phyloP scores from a whole-genome alignment of 306 rosid genomes.

The Cicer cuneatum region DNA sequence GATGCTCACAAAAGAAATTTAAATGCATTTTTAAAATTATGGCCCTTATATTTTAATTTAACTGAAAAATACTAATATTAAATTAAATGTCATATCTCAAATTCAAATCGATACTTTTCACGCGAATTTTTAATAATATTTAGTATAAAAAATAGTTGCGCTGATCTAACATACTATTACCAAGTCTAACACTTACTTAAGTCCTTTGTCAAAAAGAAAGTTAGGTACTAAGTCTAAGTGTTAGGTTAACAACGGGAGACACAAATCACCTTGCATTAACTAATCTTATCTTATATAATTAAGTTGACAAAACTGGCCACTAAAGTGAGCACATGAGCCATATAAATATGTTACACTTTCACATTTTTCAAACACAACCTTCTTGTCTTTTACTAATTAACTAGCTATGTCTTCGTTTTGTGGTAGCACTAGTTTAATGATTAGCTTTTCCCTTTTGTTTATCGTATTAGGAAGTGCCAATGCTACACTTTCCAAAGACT shows the following conservation, averaged over 20 bases:
- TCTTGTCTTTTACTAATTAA: neutral
- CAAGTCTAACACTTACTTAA: too few species aligned
- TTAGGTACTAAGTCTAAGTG: neutral
- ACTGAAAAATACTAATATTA: too few species aligned
- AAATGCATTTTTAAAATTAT: too few species aligned
- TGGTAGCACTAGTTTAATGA: slow-evolving; percentile 26
- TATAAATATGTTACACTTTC: slow-evolving; percentile 34
- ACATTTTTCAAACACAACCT: slow-evolving; percentile 1
- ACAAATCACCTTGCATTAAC: slow-evolving; percentile 44
- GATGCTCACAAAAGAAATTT: too few species aligned
- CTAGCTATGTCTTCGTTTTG: slow-evolving; percentile 48
- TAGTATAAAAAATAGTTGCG: too few species aligned
- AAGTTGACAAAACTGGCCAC: slow-evolving; percentile 20
- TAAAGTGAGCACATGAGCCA: neutral
- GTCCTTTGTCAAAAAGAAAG: too few species aligned
- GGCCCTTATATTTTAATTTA: too few species aligned
- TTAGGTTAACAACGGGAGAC: slow-evolving; percentile 35
- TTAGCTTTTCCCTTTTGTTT: slow-evolving; percentile 44
- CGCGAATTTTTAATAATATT: too few species aligned
- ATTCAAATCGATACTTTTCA: fast-evolving
- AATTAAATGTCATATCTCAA: too few species aligned
- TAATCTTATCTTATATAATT: neutral
- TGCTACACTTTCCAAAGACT: slow-evolving; percentile 64
- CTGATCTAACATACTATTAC: too few species aligned
- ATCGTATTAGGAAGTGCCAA: slow-evolving; percentile 45